Conservation (phyloP, 2,329 filamentous ascomycete species). For the Trichoderma koningii region DNA sequence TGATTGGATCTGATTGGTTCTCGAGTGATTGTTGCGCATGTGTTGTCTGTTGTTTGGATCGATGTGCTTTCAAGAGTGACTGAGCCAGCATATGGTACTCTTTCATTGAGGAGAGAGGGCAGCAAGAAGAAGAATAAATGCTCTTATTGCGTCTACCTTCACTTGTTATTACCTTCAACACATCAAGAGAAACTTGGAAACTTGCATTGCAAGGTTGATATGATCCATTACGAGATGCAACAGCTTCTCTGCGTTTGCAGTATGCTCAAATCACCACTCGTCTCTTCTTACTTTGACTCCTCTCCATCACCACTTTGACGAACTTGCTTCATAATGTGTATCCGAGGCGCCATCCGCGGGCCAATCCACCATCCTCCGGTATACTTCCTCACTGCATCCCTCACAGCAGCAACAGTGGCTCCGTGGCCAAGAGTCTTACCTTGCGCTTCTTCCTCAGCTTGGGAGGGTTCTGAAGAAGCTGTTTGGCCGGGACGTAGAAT, state of each 20-base stretch:
- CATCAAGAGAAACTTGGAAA: neutral
- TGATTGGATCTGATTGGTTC: too few relatives aligned
- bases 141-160: too few relatives aligned
- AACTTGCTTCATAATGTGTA: constrained; percentile 51
- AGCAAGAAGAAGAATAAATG: too few relatives aligned
- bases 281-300: neutral
- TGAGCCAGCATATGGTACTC: too few relatives aligned
- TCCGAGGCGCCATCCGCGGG: constrained; percentile 59
- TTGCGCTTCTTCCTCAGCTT: constrained; percentile 10
- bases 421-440: constrained; percentile 50
- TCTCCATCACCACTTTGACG: constrained; percentile 28
- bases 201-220: neutral
- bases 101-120: too few relatives aligned
- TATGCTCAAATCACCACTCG: neutral
- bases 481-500: constrained; percentile 52
- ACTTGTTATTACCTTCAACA: too few relatives aligned
- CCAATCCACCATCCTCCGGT: constrained; percentile 68
- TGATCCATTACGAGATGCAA: too few relatives aligned
- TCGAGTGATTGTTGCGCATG: neutral
- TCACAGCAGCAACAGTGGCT: constrained; percentile 42
- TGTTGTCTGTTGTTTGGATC: neutral
- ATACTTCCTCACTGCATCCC: constrained; percentile 45
- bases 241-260: neutral
- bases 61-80: too few relatives aligned
- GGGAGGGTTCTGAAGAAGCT: constrained; percentile 16